Percentiles rank a stretch among this genome's conserved stretches.
These are phyloP conservation scores for Beauveria bassiana DNA, from an alignment of 2,329 filamentous ascomycete species.

Conservation along the genomic window DNA sequence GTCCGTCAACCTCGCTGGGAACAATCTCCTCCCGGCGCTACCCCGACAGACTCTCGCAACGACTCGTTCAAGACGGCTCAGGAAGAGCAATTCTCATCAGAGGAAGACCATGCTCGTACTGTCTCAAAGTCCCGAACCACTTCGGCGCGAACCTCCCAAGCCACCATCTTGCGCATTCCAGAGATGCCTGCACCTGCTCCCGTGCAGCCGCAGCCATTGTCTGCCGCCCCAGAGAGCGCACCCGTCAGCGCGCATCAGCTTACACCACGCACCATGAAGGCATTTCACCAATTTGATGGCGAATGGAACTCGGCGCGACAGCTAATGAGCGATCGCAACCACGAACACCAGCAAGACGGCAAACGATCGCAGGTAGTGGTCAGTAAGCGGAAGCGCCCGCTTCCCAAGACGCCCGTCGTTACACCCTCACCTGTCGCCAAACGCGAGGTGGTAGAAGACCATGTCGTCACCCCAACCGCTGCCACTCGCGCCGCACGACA, in stretches of 20 bases:
- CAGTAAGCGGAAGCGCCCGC: constrained; percentile 38
- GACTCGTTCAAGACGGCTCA: constrained; percentile 67
- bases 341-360: constrained; percentile 46
- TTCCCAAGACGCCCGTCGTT: constrained; percentile 17
- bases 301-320: constrained; percentile 37
- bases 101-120: constrained; percentile 44
- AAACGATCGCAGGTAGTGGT: constrained; percentile 46
- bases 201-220: constrained; percentile 33
- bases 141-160: constrained; percentile 36
- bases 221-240: constrained; percentile 29
- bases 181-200: constrained; percentile 26
- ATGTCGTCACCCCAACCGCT: constrained; percentile 40
- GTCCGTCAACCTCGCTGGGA: constrained; percentile 41
- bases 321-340: neutral
- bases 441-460: constrained; percentile 39
- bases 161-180: constrained; percentile 33
- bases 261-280: constrained; percentile 36
- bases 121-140: constrained; percentile 32
- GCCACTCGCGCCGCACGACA: constrained; percentile 40
- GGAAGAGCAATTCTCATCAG: constrained; percentile 56
- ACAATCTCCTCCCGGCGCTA: constrained; percentile 43
- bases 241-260: constrained; percentile 12
- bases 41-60: constrained; percentile 52
- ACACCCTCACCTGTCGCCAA: constrained; percentile 17
- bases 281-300: constrained; percentile 51